Base-by-base conservation (phyloP, 805 yeast genomes). In the Yamadazyma laniorum region DNA sequence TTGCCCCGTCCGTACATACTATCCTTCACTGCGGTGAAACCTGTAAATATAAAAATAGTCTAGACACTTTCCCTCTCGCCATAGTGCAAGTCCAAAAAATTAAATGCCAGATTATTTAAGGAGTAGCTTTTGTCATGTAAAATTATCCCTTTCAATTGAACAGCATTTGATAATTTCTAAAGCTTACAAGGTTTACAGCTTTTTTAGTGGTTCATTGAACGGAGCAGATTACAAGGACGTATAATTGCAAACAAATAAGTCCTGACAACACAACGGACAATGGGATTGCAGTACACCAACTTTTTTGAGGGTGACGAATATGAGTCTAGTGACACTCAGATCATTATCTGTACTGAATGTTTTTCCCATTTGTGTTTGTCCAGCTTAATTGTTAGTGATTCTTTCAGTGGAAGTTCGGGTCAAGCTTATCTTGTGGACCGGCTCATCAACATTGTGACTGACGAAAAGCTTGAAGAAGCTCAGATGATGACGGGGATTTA, bases 241-340 rank as follows among this genome's bases (percentile, higher is more conserved):
- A n/a, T n/a, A n/a, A n/a, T n/a, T n/a, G n/a, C n/a, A n/a, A n/a
- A n/a, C n/a, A n/a, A n/a, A n/a, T n/a, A n/a, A n/a, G n/a, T n/a
- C n/a, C n/a, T n/a, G n/a, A n/a, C n/a, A n/a, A n/a, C n/a, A n/a
- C n/a, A n/a, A n/a, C n/a, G n/a, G 9, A 23, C 14, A 18, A 68
- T 68, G 74, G 74, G 74, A 11, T 56, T 68, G 39, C 59, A 50
- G 41, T 54, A 58, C 42, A 63, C 73, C 5, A 58, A 64, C 37
- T 68, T 65, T 44, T 68, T 68, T 46, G 70, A 61, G 16, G 54
- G 51, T 44, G 48, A 55, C 15, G 55, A 55, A 30, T 68, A 68
- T 43, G 73, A 66, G 39, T 46, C 56, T 12, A 50, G 56, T 9
- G 63, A 62, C 21, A 59, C 63, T 32, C 63, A 65, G 48, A 64